A percentile compares a stretch with the other conserved stretches of the same genome.
Conservation (phyloP, 2,329 filamentous ascomycete genomes). For the Colletotrichum tabaci region DNA sequence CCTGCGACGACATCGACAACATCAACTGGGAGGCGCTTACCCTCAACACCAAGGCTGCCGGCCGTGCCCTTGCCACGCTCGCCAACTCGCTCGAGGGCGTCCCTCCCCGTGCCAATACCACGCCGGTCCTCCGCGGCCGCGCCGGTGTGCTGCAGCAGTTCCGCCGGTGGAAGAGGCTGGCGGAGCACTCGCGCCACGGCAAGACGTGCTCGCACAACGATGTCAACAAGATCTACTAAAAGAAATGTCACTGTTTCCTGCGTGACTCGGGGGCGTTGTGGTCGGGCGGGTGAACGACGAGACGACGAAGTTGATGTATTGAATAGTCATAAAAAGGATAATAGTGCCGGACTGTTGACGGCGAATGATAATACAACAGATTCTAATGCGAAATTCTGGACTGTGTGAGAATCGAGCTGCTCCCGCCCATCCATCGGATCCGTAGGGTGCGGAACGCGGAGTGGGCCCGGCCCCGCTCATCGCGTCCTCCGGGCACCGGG, state of each 20-base stretch:
- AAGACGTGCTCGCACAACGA: conserved; percentile 41
- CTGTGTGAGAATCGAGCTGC: too few relatives aligned
- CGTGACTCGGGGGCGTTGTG: too few relatives aligned
- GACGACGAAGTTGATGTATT: too few relatives aligned
- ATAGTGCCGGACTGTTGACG: too few relatives aligned
- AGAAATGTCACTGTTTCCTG: rapidly evolving
- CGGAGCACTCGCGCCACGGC: conserved; percentile 36
- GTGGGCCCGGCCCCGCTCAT: neutral
- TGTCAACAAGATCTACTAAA: conserved; percentile 32
- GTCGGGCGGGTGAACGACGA: too few relatives aligned
- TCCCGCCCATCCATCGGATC: neutral
- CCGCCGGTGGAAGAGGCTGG: conserved; percentile 27
- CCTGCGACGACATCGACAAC: conserved; percentile 58
- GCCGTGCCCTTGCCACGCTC: conserved; percentile 61
- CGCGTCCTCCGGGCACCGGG: neutral
- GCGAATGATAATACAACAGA: too few relatives aligned
- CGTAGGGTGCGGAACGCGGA: neutral
- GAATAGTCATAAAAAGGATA: too few relatives aligned
- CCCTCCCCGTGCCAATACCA: conserved; percentile 49
- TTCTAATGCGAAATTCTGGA: too few relatives aligned
- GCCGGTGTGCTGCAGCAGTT: conserved; percentile 35
- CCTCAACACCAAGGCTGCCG: conserved; percentile 61
- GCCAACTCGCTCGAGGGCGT: conserved; percentile 55
- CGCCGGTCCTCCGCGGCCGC: conserved; percentile 45
- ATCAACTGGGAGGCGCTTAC: conserved; percentile 57